A percentile compares a stretch with the other conserved stretches of the same genome.
These are phyloP conservation scores for Poa pratensis DNA, from an alignment of 176 grass and related monocot species.

Conservation along the genomic window DNA sequence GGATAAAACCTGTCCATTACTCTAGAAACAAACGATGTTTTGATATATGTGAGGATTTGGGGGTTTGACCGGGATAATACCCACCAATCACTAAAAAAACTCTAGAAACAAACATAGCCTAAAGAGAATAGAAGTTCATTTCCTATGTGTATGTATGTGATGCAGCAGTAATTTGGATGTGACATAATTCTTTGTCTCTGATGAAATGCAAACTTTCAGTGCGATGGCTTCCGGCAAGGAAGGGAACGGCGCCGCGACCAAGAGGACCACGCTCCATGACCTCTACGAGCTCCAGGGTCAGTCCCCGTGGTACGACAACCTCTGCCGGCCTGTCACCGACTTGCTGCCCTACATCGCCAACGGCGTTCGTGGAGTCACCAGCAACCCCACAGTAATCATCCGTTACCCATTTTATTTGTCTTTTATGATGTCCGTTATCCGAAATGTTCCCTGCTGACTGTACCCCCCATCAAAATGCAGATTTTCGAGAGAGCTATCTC, in stretches of 20 bases:
- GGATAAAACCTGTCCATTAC: no score
- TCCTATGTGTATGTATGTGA: neutral
- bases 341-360: constrained; percentile 78
- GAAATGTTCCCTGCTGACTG: constrained; percentile 16
- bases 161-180: neutral
- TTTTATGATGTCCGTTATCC: neutral
- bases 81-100: no score
- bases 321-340: constrained; percentile 92
- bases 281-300: constrained; percentile 91
- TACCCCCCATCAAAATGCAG: constrained; percentile 47
- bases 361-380: constrained; percentile 92
- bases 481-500: constrained; percentile 99
- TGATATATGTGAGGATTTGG: no score
- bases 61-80: no score
- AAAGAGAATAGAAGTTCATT: neutral
- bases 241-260: constrained; percentile 68
- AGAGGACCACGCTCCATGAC: constrained; percentile 79
- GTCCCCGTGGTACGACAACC: constrained; percentile 99
- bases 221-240: constrained; percentile 63
- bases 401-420: neutral
- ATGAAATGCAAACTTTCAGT: constrained; percentile 27
- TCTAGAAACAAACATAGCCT: no score
- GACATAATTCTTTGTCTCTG: neutral
- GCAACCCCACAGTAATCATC: constrained; percentile 87
- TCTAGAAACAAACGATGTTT: no score